Conservation (phyloP, 495 filamentous ascomycete species). For the Lindgomyces ingoldianus region DNA sequence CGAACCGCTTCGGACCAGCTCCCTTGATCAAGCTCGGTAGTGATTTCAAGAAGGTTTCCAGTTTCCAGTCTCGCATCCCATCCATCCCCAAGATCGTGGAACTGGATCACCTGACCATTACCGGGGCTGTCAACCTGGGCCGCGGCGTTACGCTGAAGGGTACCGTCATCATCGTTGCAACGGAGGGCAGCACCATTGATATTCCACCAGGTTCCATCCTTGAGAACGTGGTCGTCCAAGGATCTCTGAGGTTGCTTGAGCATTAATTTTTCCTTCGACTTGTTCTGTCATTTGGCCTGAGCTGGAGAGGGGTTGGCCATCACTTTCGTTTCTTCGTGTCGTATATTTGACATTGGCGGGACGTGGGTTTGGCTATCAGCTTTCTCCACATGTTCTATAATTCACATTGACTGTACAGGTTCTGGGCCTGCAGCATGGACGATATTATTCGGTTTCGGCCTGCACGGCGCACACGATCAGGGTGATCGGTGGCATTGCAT, state of each 20-base stretch:
- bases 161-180: constrained; percentile 99
- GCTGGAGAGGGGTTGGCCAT: neutral
- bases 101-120: constrained; percentile 96
- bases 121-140: constrained; percentile 92
- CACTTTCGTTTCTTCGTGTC: neutral
- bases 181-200: constrained; percentile 96
- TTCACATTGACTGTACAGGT: neutral
- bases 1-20: constrained; percentile 94
- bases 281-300: neutral
- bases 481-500: neutral
- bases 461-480: neutral
- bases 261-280: constrained; percentile 57
- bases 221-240: constrained; percentile 99
- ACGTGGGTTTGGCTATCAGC: neutral
- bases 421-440: neutral
- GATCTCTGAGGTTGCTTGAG: constrained; percentile 90
- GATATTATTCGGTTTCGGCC: neutral
- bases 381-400: too few relatives aligned
- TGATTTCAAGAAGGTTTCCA: constrained; percentile 99
- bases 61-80: constrained; percentile 96
- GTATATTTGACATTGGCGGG: neutral
- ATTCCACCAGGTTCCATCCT: constrained; percentile 93
- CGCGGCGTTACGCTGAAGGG: constrained; percentile 94
- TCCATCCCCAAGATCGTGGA: constrained; percentile 98
- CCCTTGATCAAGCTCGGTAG: constrained; percentile 97